phyloP scores from a whole-genome alignment of 495 filamentous ascomycete genomes.

The Daldinia loculata region DNA sequence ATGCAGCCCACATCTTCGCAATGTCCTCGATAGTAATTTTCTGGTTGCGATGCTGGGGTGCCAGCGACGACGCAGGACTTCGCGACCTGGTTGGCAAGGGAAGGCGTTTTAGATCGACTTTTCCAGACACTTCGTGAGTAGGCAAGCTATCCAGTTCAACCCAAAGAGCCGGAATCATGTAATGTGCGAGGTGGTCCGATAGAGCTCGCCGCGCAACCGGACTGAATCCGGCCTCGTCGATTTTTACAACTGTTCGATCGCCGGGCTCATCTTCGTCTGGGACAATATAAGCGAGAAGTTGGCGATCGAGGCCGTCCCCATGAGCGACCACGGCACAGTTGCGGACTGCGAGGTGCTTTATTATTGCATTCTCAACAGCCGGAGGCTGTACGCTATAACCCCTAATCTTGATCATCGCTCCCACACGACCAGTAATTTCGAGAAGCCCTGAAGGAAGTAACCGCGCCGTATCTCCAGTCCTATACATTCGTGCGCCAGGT shows the following conservation, averaged over 20 bases:
- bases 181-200: constrained; percentile 67
- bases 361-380: constrained; percentile 69
- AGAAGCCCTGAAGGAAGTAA: constrained; percentile 68
- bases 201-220: constrained; percentile 64
- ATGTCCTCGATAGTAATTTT: constrained; percentile 63
- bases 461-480: constrained; percentile 75
- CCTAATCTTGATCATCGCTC: constrained; percentile 72
- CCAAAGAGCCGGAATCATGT: constrained; percentile 77
- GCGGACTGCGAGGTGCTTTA: constrained; percentile 65
- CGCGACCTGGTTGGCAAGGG: constrained; percentile 57
- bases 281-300: constrained; percentile 74
- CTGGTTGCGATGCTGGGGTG: constrained; percentile 46
- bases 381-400: constrained; percentile 74
- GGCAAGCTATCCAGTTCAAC: constrained; percentile 67
- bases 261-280: constrained; percentile 59
- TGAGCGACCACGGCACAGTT: constrained; percentile 67
- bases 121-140: constrained; percentile 72
- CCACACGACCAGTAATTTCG: constrained; percentile 77
- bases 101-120: constrained; percentile 69
- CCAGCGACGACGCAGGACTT: constrained; percentile 46
- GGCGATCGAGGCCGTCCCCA: constrained; percentile 71
- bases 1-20: constrained; percentile 66
- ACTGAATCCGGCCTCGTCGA: constrained; percentile 68
- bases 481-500: constrained; percentile 65
- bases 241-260: constrained; percentile 62